A percentile compares a stretch with the other conserved stretches of the same genome.
Conservation (phyloP, 129 eudicot genomes). For the Lonicera japonica region DNA sequence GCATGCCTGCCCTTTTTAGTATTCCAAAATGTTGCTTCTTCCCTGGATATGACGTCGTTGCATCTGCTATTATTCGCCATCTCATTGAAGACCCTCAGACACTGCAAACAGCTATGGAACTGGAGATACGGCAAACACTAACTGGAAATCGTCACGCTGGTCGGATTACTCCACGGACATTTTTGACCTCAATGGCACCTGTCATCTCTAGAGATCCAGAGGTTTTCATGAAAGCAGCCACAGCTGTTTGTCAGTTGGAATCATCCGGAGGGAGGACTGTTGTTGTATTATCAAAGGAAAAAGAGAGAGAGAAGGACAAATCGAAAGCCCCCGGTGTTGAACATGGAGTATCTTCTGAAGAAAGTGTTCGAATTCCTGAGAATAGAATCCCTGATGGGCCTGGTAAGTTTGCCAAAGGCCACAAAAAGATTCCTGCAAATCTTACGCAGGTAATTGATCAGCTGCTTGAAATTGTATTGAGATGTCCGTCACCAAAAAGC, state of each 20-base stretch:
- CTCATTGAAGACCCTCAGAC: constrained; percentile 97
- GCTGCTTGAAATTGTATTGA: constrained; percentile 74
- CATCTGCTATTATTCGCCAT: constrained; percentile 93
- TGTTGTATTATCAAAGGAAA: constrained; percentile 67
- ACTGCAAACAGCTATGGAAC: constrained; percentile 93
- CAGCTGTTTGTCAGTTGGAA: constrained; percentile 81
- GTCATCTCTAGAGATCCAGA: constrained; percentile 87
- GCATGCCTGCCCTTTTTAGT: constrained; percentile 69
- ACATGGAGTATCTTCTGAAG: constrained; percentile 39
- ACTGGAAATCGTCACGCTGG: constrained; percentile 79
- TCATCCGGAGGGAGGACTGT: constrained; percentile 76
- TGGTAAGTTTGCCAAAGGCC: constrained; percentile 61
- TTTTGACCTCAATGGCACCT: constrained; percentile 93
- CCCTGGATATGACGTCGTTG: constrained; percentile 90
- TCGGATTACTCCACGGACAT: constrained; percentile 63
- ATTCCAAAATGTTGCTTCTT: constrained; percentile 77
- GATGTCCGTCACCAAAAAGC: constrained; percentile 36
- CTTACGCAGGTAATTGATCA: constrained; percentile 87
- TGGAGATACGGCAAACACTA: constrained; percentile 80
- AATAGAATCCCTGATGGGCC: constrained; percentile 61
- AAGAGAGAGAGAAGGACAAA: constrained; percentile 67
- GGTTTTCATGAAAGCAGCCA: constrained; percentile 81
- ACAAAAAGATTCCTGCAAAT: constrained; percentile 83
- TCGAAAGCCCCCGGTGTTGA: constrained; percentile 58
- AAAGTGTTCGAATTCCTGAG: constrained; percentile 50